Percentiles rank a stretch among this genome's conserved stretches.
These are phyloP conservation scores for Fraxinus albicans DNA, from an alignment of 305 asterid genomes.

Conservation along the genomic window DNA sequence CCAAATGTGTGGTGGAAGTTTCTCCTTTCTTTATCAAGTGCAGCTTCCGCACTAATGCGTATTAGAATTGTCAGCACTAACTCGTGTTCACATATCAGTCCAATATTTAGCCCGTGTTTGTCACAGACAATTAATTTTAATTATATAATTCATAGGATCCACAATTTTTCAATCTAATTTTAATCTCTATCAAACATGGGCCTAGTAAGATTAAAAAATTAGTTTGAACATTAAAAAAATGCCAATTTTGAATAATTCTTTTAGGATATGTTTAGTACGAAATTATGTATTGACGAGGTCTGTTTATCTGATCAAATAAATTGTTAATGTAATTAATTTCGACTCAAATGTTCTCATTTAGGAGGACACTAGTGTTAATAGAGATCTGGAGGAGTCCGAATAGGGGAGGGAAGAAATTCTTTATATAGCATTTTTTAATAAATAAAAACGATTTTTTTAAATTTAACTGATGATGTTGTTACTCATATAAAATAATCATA, in stretches of 20 bases:
- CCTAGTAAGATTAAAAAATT: neutral
- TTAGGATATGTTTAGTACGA: neutral
- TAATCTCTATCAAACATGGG: too few species aligned
- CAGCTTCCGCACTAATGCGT: conserved; percentile 1
- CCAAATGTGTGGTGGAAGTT: conserved; percentile 16
- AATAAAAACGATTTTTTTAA: too few species aligned
- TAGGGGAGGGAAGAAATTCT: too few species aligned
- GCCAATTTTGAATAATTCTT: neutral
- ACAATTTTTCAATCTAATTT: too few species aligned
- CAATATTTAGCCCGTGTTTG: neutral
- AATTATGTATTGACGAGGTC: too few species aligned
- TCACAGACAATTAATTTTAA: too few species aligned
- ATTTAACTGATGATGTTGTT: too few species aligned
- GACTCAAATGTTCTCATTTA: neutral
- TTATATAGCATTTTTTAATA: too few species aligned
- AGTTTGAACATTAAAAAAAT: neutral
- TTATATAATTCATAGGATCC: too few species aligned
- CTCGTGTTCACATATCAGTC: neutral
- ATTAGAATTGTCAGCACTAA: neutral
- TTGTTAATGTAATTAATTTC: neutral
- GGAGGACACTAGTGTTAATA: too few species aligned
- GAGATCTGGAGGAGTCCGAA: neutral
- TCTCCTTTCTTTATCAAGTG: conserved; percentile 7
- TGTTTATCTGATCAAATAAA: too few species aligned
- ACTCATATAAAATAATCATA: too few species aligned